phyloP scores from a whole-genome alignment of 306 rosid genomes.

The Myrica gale region DNA sequence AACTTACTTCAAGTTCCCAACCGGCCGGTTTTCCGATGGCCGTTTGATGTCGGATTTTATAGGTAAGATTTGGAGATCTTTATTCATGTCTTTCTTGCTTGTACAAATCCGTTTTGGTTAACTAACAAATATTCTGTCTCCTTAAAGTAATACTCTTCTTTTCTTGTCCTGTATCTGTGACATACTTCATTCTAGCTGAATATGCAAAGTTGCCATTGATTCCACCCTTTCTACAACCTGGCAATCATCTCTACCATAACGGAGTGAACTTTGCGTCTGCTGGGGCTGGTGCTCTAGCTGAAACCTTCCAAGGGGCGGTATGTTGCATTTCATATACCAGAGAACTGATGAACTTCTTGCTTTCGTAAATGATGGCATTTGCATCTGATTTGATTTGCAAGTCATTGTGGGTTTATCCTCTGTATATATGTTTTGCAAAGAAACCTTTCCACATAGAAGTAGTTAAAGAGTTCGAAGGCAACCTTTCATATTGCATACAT shows the following conservation, averaged over 20 bases:
- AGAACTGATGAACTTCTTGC: not conserved
- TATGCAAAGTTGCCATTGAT: conserved; percentile 66
- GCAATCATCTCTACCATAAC: conserved; percentile 37
- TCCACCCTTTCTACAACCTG: conserved; percentile 76
- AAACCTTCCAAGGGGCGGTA: conserved; percentile 80
- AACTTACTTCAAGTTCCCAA: conserved; percentile 70
- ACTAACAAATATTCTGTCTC: conserved; percentile 32
- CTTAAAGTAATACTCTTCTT: conserved; percentile 6
- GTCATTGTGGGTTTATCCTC: not conserved
- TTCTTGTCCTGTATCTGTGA: conserved; percentile 6
- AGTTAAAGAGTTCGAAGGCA: not conserved
- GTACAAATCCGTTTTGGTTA: conserved; percentile 34
- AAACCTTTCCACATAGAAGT: not conserved
- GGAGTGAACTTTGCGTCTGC: conserved; percentile 87
- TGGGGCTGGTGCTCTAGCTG: conserved; percentile 86
- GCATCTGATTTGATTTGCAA: not conserved
- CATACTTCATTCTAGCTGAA: conserved; percentile 48
- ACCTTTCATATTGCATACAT: not conserved
- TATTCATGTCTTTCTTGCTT: conserved; percentile 23
- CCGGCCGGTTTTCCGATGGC: conserved; percentile 92
- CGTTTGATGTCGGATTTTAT: conserved; percentile 79
- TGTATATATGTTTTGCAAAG: not conserved
- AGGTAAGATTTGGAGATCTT: conserved; percentile 47
- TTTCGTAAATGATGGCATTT: not conserved
- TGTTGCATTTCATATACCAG: conserved; percentile 17